Evolutionary conservation across 2,329 filamentous ascomycete genomes (phyloP).

Genomic region (Fusarium incarnatum): DNA sequence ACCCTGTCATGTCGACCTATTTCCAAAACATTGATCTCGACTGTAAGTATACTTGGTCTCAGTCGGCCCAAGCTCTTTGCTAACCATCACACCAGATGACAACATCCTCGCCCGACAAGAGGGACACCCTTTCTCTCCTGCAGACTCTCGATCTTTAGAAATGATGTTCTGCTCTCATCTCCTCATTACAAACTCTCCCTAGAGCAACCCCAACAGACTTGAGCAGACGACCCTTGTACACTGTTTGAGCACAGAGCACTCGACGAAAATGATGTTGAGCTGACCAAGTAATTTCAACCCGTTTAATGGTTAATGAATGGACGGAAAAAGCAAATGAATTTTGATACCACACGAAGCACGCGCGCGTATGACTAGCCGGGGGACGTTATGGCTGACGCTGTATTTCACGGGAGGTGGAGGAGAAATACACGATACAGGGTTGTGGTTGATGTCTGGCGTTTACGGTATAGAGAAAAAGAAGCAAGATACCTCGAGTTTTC

Average conservation of each 20-base stretch:
- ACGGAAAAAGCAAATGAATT: constrained; percentile 43
- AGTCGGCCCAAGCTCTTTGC: neutral
- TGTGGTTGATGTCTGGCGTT: constrained; percentile 37
- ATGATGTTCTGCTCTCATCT: constrained; percentile 63
- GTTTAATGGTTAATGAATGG: constrained; percentile 49
- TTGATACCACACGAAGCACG: constrained; percentile 47
- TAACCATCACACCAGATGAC: constrained; percentile 44
- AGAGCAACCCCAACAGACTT: neutral
- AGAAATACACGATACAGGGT: constrained; percentile 6
- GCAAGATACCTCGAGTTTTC: constrained; percentile 36
- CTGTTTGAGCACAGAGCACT: neutral
- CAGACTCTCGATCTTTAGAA: constrained; percentile 63
- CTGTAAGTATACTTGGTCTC: constrained; percentile 58
- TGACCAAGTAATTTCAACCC: constrained; percentile 19
- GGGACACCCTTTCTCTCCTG: constrained; percentile 62
- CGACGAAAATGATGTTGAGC: neutral
- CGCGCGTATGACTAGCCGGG: constrained; percentile 34
- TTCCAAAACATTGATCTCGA: constrained; percentile 68
- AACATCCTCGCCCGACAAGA: constrained; percentile 59
- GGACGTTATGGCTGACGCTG: constrained; percentile 12
- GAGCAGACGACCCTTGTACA: neutral
- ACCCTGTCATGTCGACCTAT: constrained; percentile 61
- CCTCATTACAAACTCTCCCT: constrained; percentile 54
- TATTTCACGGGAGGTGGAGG: constrained; percentile 2
- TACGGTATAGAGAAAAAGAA: constrained; percentile 39